Conservation (phyloP, 164 flowering plant species). For the Liquidambar formosana region DNA sequence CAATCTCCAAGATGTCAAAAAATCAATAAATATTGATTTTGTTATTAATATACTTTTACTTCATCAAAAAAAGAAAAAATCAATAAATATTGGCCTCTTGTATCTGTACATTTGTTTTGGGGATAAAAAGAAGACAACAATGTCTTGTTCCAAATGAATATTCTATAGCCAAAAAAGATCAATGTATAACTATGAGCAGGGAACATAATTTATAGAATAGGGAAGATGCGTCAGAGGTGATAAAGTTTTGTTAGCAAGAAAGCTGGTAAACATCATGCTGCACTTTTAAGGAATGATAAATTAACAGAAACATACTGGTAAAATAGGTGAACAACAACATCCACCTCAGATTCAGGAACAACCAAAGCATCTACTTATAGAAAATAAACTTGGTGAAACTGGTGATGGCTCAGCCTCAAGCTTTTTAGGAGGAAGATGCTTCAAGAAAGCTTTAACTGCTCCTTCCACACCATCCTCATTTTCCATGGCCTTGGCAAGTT, state of each 20-base stretch:
- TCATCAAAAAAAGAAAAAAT: no score
- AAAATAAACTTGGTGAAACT: conserved; percentile 39
- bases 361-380: conserved; percentile 61
- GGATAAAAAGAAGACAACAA: background rate
- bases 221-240: background rate
- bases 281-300: background rate
- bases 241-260: background rate
- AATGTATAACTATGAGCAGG: background rate
- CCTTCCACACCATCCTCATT: conserved; percentile 94
- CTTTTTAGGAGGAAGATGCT: conserved; percentile 70
- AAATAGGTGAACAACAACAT: background rate
- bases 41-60: no score
- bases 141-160: conserved; percentile 2
- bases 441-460: conserved; percentile 92
- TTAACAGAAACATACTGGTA: background rate
- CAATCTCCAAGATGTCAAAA: background rate
- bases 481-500: conserved; percentile 83
- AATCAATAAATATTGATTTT: background rate
- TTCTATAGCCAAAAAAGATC: background rate
- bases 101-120: background rate
- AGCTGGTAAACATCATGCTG: background rate
- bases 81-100: background rate
- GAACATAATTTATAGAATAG: background rate
- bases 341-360: conserved; percentile 48
- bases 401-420: conserved; percentile 33